Evolutionary conservation across 345 rosid species (phyloP).

Genomic region (Eucalyptus paniculata): DNA sequence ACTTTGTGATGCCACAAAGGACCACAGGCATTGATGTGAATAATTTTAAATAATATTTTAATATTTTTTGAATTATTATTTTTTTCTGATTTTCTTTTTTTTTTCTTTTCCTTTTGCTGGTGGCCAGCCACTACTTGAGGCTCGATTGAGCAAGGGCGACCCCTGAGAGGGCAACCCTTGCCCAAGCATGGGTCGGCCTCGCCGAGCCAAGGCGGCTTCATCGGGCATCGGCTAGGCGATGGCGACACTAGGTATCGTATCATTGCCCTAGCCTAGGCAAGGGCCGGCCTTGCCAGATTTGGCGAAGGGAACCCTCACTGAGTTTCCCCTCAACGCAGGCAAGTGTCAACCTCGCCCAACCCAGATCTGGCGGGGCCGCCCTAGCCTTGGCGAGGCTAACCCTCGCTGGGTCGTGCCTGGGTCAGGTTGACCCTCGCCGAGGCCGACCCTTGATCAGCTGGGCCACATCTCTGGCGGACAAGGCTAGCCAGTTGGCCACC

Average conservation of each 20-base stretch:
- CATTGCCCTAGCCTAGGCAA: accelerated
- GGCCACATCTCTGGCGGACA: accelerated
- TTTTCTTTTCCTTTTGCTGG: too few species aligned
- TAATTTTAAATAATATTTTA: too few species aligned
- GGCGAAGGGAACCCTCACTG: accelerated
- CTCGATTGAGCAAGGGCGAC: accelerated
- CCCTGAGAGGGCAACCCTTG: too few species aligned
- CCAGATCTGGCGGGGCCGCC: accelerated
- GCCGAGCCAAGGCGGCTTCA: too few species aligned
- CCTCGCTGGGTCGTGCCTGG: accelerated
- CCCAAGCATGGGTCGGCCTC: too few species aligned
- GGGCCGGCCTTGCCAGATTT: accelerated
- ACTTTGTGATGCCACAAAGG: too few species aligned
- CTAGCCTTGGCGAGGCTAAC: too few species aligned
- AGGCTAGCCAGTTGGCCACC: too few species aligned
- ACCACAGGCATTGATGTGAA: accelerated
- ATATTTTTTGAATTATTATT: too few species aligned
- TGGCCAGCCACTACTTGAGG: too few species aligned
- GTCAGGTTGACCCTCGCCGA: accelerated
- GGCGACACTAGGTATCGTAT: accelerated
- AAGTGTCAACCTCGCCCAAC: accelerated
- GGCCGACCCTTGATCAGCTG: accelerated
- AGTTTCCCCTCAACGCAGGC: accelerated
- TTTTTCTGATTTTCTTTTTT: too few species aligned
- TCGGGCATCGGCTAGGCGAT: accelerated